phyloP scores from a whole-genome alignment of 2,329 filamentous ascomycete genomes.

The Pseudogymnoascus sp. region DNA sequence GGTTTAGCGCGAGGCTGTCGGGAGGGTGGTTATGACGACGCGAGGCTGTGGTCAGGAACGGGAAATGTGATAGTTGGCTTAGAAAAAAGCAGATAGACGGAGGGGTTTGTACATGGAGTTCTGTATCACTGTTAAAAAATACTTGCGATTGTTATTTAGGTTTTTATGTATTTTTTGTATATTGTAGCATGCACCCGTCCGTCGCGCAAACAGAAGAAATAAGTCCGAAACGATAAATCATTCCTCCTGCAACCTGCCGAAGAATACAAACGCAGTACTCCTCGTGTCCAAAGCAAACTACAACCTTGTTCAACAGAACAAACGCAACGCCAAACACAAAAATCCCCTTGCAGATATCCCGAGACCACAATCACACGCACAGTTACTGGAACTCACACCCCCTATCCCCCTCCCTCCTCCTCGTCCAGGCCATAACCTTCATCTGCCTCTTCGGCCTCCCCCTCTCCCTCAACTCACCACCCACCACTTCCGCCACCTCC shows the following conservation, averaged over 20 bases:
- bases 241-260: not conserved
- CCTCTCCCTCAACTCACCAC: not conserved
- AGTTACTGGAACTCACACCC: not conserved
- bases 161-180: not conserved
- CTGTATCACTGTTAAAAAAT: not conserved
- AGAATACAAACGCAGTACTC: not conserved
- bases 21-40: not conserved
- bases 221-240: not conserved
- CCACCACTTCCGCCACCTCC: not conserved
- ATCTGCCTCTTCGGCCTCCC: not conserved
- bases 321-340: not conserved
- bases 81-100: not conserved
- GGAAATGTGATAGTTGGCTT: not conserved
- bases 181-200: not conserved
- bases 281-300: not conserved
- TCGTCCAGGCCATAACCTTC: not conserved
- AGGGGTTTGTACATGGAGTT: not conserved
- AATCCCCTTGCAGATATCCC: not conserved
- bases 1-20: not conserved
- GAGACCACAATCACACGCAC: not conserved
- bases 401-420: not conserved
- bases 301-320: not conserved
- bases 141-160: not conserved
- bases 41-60: not conserved
- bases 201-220: not conserved